phyloP scores from a whole-genome alignment of 2,329 filamentous ascomycete species.

The Epichloe brachyelytri region DNA sequence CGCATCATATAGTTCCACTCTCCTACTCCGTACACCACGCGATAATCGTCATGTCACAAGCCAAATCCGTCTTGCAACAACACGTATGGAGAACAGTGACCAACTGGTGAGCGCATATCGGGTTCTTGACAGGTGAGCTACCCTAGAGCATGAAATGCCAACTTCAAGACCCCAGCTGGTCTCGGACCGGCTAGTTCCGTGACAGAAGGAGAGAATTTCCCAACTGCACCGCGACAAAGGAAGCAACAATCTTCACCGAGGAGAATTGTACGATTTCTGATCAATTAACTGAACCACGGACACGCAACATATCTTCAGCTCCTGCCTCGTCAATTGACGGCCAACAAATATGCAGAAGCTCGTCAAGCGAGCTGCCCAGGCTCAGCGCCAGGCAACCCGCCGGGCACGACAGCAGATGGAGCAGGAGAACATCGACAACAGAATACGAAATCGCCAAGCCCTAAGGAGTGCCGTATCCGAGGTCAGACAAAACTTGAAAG shows the following conservation, averaged over 20 bases:
- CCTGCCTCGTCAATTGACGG: not conserved
- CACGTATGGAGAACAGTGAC: no score
- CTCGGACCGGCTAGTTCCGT: constrained; percentile 5
- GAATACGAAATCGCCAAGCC: constrained; percentile 19
- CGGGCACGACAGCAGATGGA: constrained; percentile 28
- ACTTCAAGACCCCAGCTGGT: not conserved
- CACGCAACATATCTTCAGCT: not conserved
- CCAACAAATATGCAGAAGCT: constrained; percentile 52
- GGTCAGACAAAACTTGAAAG: constrained; percentile 22
- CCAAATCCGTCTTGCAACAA: no score
- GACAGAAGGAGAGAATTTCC: not conserved
- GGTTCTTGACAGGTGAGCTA: no score
- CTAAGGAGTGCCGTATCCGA: constrained; percentile 19
- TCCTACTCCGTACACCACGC: no score
- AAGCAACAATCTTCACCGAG: not conserved
- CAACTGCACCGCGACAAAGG: not conserved
- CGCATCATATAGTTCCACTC: no score
- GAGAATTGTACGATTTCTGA: not conserved
- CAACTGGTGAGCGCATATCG: no score
- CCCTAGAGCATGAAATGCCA: no score
- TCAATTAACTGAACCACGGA: not conserved
- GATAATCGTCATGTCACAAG: no score
- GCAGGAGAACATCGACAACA: constrained; percentile 15
- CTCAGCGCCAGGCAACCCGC: constrained; percentile 48
- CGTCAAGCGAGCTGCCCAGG: constrained; percentile 50